Evolutionary conservation across 768 basidiomycete species (phyloP).

Genomic region (Royoungia palumana): DNA sequence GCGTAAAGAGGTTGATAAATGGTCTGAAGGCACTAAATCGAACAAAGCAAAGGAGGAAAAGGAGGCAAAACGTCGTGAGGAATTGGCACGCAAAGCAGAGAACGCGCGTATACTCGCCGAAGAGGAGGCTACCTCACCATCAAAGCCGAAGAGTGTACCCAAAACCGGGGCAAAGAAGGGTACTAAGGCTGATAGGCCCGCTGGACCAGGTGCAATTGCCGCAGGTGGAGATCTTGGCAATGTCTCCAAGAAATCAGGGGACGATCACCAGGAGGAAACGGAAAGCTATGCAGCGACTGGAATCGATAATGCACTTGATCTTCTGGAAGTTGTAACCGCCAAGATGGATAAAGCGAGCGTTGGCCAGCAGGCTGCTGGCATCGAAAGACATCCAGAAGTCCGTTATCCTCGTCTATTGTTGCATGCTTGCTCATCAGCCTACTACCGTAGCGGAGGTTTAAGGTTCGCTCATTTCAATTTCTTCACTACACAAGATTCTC

Average conservation of each 20-base stretch:
- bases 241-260: constrained; percentile 21
- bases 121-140: constrained; percentile 64
- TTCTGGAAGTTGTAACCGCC: constrained; percentile 83
- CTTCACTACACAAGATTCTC: background rate
- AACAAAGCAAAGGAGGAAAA: constrained; percentile 69
- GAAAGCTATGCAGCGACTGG: constrained; percentile 83
- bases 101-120: constrained; percentile 82
- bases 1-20: constrained; percentile 62
- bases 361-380: constrained; percentile 78
- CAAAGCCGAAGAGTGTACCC: constrained; percentile 61
- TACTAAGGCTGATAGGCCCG: constrained; percentile 52
- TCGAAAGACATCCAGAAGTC: constrained; percentile 93
- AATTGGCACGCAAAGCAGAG: constrained; percentile 84
- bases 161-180: constrained; percentile 62
- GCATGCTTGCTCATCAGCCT: constrained; percentile 10
- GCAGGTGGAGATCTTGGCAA: constrained; percentile 55
- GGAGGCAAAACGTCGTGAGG: constrained; percentile 77
- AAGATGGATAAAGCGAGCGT: constrained; percentile 93
- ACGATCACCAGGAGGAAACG: constrained; percentile 37
- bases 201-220: constrained; percentile 82
- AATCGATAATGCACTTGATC: constrained; percentile 86
- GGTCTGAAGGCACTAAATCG: constrained; percentile 65
- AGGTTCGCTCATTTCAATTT: constrained; percentile 42
- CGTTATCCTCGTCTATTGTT: constrained; percentile 19
- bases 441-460: constrained; percentile 72